Evolutionary conservation across 805 yeast species (phyloP).

Genomic region (Hanseniaspora valbyensis): DNA sequence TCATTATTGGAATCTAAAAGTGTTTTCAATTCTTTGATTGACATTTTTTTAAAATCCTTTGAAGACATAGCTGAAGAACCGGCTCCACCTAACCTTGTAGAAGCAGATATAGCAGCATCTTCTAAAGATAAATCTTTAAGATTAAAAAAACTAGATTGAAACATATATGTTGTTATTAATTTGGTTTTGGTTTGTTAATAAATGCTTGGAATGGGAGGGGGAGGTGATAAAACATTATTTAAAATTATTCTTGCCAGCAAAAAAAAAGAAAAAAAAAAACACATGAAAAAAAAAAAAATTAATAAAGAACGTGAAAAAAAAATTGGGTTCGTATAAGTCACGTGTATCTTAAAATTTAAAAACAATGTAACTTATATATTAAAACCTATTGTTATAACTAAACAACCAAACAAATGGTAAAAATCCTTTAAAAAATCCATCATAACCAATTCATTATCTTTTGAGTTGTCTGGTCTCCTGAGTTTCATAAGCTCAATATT

Average conservation of each 20-base stretch:
- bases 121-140: constrained; percentile 71
- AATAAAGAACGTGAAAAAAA: too few relatives aligned
- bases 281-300: background rate
- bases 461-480: background rate
- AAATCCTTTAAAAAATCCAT: background rate
- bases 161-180: too few relatives aligned
- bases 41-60: constrained; percentile 28
- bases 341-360: too few relatives aligned
- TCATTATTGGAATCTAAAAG: constrained; percentile 59
- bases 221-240: background rate
- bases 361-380: too few relatives aligned
- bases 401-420: background rate
- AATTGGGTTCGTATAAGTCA: too few relatives aligned
- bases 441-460: background rate
- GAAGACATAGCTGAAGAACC: constrained; percentile 11
- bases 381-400: background rate
- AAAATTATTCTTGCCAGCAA: too few relatives aligned
- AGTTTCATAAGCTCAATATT: background rate
- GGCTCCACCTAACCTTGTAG: constrained; percentile 40
- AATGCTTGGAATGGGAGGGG: background rate
- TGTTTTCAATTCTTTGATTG: constrained; percentile 55
- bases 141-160: constrained; percentile 54
- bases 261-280: too few relatives aligned
- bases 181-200: too few relatives aligned
- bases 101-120: constrained; percentile 65